Conservation (phyloP, 2,329 filamentous ascomycete species). For the Botrytis medusae region DNA sequence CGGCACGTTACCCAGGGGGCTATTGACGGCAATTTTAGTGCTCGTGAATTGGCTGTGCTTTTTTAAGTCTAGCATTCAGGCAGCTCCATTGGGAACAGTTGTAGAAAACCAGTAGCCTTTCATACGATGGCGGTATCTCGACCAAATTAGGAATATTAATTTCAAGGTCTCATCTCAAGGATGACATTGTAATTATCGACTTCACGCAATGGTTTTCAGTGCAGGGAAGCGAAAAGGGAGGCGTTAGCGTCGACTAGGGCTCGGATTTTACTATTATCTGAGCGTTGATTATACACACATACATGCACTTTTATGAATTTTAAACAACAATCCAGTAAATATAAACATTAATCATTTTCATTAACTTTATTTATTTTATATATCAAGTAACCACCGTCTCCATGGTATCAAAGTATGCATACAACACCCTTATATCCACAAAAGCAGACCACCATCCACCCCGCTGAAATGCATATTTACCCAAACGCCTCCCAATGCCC, state of each 20-base stretch:
- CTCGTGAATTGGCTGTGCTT: not conserved
- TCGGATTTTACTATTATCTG: not conserved
- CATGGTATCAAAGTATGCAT: conserved; percentile 10
- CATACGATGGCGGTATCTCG: not conserved
- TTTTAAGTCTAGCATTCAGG: not conserved
- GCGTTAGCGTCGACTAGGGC: not conserved
- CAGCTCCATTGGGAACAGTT: not conserved
- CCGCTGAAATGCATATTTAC: not conserved
- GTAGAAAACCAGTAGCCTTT: not conserved
- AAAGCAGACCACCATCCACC: not conserved
- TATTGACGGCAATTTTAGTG: not conserved
- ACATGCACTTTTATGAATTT: not conserved
- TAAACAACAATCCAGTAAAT: not conserved
- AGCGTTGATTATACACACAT: not conserved
- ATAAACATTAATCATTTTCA: conserved; percentile 1
- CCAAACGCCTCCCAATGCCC: conserved; percentile 9
- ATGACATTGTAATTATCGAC: not conserved
- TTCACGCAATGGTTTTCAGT: not conserved
- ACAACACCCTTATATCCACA: not conserved
- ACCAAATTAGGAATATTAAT: not conserved
- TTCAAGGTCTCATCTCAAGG: not conserved
- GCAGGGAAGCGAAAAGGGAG: not conserved
- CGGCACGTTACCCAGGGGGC: not conserved
- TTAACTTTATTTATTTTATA: not conserved
- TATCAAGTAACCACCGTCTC: not conserved